Percentiles rank a stretch among this genome's conserved stretches.
phyloP scores from a whole-genome alignment of 495 filamentous ascomycete species.

The Aspergillus biplanus region DNA sequence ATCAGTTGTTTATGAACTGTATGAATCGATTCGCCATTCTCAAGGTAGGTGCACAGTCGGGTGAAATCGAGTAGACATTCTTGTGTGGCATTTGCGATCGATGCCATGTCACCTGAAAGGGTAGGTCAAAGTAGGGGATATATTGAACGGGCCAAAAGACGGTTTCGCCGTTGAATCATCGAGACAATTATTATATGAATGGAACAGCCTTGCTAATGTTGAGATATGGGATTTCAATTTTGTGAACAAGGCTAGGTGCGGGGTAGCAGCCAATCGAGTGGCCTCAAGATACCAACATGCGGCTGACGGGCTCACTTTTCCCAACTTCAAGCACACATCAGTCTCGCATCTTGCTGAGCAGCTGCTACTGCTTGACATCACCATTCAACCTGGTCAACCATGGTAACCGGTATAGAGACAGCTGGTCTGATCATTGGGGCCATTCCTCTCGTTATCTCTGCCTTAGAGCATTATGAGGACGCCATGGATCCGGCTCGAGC shows the following conservation, averaged over 20 bases:
- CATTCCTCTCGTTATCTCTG: slow-evolving; percentile 2
- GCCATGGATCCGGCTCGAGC: background rate
- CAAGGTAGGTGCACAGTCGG: background rate
- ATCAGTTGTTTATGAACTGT: background rate
- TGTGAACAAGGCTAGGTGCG: background rate
- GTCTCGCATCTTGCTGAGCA: background rate
- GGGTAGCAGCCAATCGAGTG: background rate
- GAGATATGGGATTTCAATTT: background rate
- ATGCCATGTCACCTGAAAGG: too few relatives aligned
- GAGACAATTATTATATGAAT: background rate
- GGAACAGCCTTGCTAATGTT: background rate
- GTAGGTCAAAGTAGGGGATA: too few relatives aligned
- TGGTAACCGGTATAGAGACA: slow-evolving; percentile 4
- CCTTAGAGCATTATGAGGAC: slow-evolving; percentile 4
- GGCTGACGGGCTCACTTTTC: background rate
- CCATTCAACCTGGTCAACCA: too few relatives aligned
- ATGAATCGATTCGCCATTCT: background rate
- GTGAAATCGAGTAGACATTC: background rate
- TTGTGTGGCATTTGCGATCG: background rate
- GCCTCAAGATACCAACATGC: background rate
- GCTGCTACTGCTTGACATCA: too few relatives aligned
- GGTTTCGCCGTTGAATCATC: background rate
- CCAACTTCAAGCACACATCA: background rate
- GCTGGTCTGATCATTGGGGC: background rate
- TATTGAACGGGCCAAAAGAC: background rate